Evolutionary conservation across 2,329 filamentous ascomycete genomes (phyloP).

Genomic region (Ascomycota sp.): DNA sequence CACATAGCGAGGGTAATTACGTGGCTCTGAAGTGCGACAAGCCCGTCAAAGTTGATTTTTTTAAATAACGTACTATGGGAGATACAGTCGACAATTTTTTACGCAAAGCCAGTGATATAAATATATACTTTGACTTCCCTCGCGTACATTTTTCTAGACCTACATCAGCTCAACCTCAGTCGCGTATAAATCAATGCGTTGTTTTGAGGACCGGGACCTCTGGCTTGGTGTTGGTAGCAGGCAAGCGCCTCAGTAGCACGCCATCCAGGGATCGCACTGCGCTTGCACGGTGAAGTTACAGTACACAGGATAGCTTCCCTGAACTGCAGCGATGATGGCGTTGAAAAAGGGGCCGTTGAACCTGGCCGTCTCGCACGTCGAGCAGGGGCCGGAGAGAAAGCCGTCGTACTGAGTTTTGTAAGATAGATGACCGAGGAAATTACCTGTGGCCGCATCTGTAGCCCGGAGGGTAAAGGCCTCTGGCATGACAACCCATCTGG

Average conservation of each 20-base stretch:
- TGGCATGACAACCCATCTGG: constrained; percentile 19
- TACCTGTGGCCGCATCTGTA: constrained; percentile 12
- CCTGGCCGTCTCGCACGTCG: constrained; percentile 13
- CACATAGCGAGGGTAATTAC: too few relatives aligned
- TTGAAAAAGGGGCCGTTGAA: constrained; percentile 17
- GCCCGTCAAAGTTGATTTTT: too few relatives aligned
- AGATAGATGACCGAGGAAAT: constrained; percentile 13
- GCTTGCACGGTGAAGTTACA: constrained; percentile 17
- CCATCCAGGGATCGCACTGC: constrained; percentile 18
- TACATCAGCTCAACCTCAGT: neutral
- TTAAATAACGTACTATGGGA: too few relatives aligned
- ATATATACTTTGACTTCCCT: constrained; percentile 2
- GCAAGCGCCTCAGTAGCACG: constrained; percentile 8
- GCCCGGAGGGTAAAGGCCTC: constrained; percentile 16
- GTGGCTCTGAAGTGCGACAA: too few relatives aligned
- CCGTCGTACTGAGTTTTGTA: constrained; percentile 18
- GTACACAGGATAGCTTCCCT: constrained; percentile 18
- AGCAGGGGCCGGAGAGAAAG: constrained; percentile 16
- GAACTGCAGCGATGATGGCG: constrained; percentile 16
- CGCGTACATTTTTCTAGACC: constrained; percentile 2
- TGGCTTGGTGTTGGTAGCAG: too few relatives aligned
- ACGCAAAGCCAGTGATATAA: constrained; percentile 4
- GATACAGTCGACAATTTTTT: constrained; percentile 1
- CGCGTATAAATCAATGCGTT: constrained; percentile 2
- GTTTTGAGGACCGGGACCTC: neutral